These are phyloP conservation scores for Dysphania ambrosioides DNA, from an alignment of 148 eudicot species.

Conservation along the genomic window DNA sequence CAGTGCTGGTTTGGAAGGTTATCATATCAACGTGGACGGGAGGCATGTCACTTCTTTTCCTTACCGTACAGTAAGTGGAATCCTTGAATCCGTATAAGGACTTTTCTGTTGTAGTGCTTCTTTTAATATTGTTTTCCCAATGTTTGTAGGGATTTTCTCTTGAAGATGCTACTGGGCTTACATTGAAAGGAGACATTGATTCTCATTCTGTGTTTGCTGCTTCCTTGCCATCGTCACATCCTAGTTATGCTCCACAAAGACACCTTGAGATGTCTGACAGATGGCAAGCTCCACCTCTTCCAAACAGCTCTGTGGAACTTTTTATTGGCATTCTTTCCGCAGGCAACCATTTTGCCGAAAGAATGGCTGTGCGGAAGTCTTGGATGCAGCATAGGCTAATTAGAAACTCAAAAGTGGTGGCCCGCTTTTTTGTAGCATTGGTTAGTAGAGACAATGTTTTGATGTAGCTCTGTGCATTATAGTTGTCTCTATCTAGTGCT, in stretches of 20 bases:
- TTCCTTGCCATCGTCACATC: conserved; percentile 79
- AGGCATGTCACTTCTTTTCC: conserved; percentile 85
- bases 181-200: conserved; percentile 66
- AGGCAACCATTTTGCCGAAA: conserved; percentile 89
- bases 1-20: conserved; percentile 85
- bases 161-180: conserved; percentile 94
- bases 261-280: conserved; percentile 62
- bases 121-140: conserved; percentile 16
- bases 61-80: conserved; percentile 72
- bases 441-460: conserved; percentile 36
- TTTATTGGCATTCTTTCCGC: conserved; percentile 88
- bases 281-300: conserved; percentile 75
- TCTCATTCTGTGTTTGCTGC: conserved; percentile 72
- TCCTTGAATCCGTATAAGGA: not conserved
- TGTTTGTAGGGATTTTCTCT: conserved; percentile 67
- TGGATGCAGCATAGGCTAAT: conserved; percentile 88
- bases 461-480: not conserved
- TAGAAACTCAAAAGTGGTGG: conserved; percentile 66
- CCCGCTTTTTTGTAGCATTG: conserved; percentile 89
- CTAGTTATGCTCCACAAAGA: conserved; percentile 73
- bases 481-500: not conserved
- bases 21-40: conserved; percentile 77
- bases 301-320: conserved; percentile 57
- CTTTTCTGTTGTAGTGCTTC: not conserved
- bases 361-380: conserved; percentile 92